phyloP scores from a whole-genome alignment of 441 rosid species.

The Gossypium schwendimanii region DNA sequence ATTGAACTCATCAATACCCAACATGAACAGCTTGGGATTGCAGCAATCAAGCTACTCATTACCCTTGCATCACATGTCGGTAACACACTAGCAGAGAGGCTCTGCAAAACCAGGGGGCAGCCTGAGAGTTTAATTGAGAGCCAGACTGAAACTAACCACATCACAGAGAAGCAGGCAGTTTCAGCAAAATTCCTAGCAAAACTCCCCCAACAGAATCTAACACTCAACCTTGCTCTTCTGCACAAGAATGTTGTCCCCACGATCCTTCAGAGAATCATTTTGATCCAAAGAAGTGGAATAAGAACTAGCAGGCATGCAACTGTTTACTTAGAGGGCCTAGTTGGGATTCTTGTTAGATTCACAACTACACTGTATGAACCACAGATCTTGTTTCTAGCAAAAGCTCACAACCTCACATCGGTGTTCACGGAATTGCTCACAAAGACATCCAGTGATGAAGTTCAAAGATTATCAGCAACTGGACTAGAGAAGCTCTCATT shows the following conservation, averaged over 20 bases:
- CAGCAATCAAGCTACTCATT: slow-evolving; percentile 60
- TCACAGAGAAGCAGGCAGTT: slow-evolving; percentile 72
- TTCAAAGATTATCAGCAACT: slow-evolving; percentile 73
- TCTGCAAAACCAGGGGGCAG: slow-evolving; percentile 72
- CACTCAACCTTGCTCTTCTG: slow-evolving; percentile 67
- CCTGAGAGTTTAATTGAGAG: slow-evolving; percentile 61
- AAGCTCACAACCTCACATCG: slow-evolving; percentile 53
- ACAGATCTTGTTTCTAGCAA: slow-evolving; percentile 57
- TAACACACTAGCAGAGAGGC: slow-evolving; percentile 57
- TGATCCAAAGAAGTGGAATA: slow-evolving; percentile 50
- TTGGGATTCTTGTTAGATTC: slow-evolving; percentile 77
- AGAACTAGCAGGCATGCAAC: slow-evolving; percentile 60
- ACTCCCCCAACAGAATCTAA: slow-evolving; percentile 71
- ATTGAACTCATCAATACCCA: slow-evolving; percentile 71
- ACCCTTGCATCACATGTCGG: slow-evolving; percentile 59
- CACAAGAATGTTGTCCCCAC: slow-evolving; percentile 41
- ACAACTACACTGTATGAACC: slow-evolving; percentile 75
- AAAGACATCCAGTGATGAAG: slow-evolving; percentile 72
- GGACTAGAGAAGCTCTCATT: slow-evolving; percentile 80
- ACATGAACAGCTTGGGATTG: slow-evolving; percentile 54
- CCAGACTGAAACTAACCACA: slow-evolving; percentile 29
- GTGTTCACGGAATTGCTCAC: slow-evolving; percentile 68
- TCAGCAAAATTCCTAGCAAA: slow-evolving; percentile 68
- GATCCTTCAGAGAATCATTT: slow-evolving; percentile 47
- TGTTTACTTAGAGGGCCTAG: slow-evolving; percentile 71